A percentile compares a stretch with the other conserved stretches of the same genome.
Evolutionary conservation across 2,329 filamentous ascomycete genomes (phyloP).

Genomic region (Rachicladosporium sp.): DNA sequence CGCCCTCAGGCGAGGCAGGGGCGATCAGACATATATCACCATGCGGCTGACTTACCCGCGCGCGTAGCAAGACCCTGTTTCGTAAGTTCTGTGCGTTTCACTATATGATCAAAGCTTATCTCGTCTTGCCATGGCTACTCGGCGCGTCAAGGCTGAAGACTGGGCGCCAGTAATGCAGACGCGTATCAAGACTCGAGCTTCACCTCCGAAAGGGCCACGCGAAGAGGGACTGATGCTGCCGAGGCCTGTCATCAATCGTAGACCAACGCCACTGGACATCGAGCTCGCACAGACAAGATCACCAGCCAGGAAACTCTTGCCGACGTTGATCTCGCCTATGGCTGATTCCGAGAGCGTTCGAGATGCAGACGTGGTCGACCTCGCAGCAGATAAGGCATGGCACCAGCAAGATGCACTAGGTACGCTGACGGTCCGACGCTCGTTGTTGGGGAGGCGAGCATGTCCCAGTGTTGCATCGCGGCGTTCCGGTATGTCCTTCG

Average conservation of each 20-base stretch:
- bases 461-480: conserved; percentile 4
- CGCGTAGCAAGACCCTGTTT: not conserved
- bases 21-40: not conserved
- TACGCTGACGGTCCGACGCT: not conserved
- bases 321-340: not conserved
- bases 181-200: conserved; percentile 6
- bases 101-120: no score
- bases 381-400: conserved; percentile 10
- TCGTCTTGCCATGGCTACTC: conserved; percentile 5
- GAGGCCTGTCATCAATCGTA: conserved; percentile 1
- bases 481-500: conserved; percentile 19
- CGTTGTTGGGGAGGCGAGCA: not conserved
- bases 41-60: not conserved
- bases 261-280: not conserved
- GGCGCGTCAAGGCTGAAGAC: conserved; percentile 8
- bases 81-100: not conserved
- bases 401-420: conserved; percentile 5
- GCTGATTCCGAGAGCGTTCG: conserved; percentile 5
- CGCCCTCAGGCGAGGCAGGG: not conserved
- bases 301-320: not conserved
- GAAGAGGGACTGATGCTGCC: conserved; percentile 8
- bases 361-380: conserved; percentile 17
- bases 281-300: not conserved
- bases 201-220: conserved; percentile 5
- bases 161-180: conserved; percentile 8